Evolutionary conservation across 345 rosid species (phyloP), one percentile per base, ranked within the genome.

Genomic region (Heritiera fomes): DNA sequence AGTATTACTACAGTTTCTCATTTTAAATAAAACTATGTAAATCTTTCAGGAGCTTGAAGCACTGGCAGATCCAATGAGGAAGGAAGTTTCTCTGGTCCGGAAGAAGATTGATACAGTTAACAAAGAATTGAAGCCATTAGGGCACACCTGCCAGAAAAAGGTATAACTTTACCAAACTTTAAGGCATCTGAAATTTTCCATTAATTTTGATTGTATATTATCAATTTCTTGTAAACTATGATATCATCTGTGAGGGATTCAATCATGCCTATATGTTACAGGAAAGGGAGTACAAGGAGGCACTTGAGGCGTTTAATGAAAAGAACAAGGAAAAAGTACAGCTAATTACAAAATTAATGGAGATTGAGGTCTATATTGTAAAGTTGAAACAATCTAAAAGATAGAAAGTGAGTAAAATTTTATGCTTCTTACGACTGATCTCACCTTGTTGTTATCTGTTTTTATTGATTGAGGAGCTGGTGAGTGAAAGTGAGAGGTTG

Each of bases 61-160:
- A 1, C 86, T 96, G 71, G 90, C 93, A 77, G 98, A 96, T 91
- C 99, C 99, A 56, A 91, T 94, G 98, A 92, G 98, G 84, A 94
- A 96, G 88, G 99, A 96, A 72, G 97, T 94, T 72, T 81, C 90
- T 52, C 0, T 88, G 77, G 93, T 96, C 7, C 83, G 99, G 52
- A 96, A 96, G 91, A 94, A 85, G 92, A 89, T 96, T 32, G 99
- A 94, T 85, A 43, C 90, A 12, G 93, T 96, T 50, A 96, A 92
- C 92, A 96, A 96, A 85, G 99, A 96, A 67, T 87, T 95, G 85
- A 93, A 91, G 83, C 98, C 99, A 20, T 77, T 95, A 53, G 96
- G 97, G 9, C 85, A 89, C 75, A 84, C 92, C 18, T 91, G 90
- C 82, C 99, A 95, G 91, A 95, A 95, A 85, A 95, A 92, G 98